Evolutionary conservation across 257 asterid genomes (phyloP).

Genomic region (Solanum ahanhuiri): DNA sequence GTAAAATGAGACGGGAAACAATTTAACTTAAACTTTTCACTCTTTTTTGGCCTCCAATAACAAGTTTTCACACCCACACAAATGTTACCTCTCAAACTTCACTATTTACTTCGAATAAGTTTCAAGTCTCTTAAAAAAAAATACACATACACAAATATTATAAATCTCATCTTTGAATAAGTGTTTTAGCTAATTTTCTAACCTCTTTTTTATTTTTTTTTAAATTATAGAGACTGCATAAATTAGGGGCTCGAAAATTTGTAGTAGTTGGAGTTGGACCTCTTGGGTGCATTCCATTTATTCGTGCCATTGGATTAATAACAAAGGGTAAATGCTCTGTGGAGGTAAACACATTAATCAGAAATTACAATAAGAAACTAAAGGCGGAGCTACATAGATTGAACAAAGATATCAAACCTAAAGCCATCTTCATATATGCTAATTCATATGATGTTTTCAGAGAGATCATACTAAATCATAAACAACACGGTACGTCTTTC

Average conservation of each 20-base stretch:
- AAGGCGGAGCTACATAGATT: conserved; percentile 11
- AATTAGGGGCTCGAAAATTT: conserved; percentile 41
- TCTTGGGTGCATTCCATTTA: conserved; percentile 46
- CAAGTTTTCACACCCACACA: too few species aligned
- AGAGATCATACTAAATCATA: conserved; percentile 17
- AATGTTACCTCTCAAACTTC: not conserved
- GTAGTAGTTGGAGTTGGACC: conserved; percentile 41
- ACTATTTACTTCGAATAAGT: not conserved
- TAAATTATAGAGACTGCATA: conserved; percentile 15
- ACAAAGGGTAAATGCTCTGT: conserved; percentile 25
- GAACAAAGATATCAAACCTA: conserved; percentile 15
- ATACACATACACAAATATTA: not conserved
- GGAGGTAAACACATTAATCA: conserved; percentile 19
- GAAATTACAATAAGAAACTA: conserved; percentile 32
- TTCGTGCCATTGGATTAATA: conserved; percentile 28
- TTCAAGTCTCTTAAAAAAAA: too few species aligned
- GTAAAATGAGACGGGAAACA: not conserved
- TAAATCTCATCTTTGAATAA: not conserved
- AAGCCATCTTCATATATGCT: conserved; percentile 28
- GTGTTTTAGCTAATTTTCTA: not conserved
- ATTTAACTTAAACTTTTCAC: too few species aligned
- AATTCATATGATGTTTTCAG: conserved; percentile 33
- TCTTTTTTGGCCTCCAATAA: too few species aligned
- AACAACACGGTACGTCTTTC: conserved; percentile 13
- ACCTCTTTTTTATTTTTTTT: not conserved